A percentile compares a stretch with the other conserved stretches of the same genome.
Evolutionary conservation across 2,329 filamentous ascomycete genomes (phyloP).

Genomic region (Scedosporium minutisporum): DNA sequence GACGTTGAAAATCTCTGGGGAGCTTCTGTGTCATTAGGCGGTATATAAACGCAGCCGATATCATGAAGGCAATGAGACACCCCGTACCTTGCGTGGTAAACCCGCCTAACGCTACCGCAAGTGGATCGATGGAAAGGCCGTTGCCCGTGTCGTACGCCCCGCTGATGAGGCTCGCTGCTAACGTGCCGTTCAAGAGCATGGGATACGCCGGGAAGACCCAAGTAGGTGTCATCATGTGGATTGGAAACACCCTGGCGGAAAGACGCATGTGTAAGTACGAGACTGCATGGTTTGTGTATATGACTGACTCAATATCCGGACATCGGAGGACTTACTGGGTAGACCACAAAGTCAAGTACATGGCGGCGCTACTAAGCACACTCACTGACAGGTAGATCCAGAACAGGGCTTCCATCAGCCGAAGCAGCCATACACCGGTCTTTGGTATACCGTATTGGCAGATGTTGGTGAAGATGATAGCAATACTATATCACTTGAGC

Average conservation of each 20-base stretch:
- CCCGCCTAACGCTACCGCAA: slow-evolving; percentile 38
- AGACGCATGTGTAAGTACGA: background rate
- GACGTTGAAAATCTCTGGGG: slow-evolving; percentile 63
- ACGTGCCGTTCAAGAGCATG: slow-evolving; percentile 64
- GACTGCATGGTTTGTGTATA: background rate
- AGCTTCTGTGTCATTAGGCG: slow-evolving; percentile 83
- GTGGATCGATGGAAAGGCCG: slow-evolving; percentile 24
- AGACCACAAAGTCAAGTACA: slow-evolving; percentile 66
- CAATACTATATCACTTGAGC: slow-evolving; percentile 40
- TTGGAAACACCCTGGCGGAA: slow-evolving; percentile 42
- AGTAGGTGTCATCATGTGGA: slow-evolving; percentile 76
- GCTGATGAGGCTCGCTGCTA: slow-evolving; percentile 50
- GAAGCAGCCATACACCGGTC: slow-evolving; percentile 49
- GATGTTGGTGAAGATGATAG: slow-evolving; percentile 68
- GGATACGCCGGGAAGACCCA: slow-evolving; percentile 87
- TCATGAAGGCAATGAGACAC: slow-evolving; percentile 58
- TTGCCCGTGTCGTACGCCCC: slow-evolving; percentile 21
- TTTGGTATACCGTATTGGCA: slow-evolving; percentile 64
- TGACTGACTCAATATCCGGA: background rate
- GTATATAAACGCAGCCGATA: slow-evolving; percentile 76
- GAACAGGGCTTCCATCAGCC: slow-evolving; percentile 55
- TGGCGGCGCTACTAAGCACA: slow-evolving; percentile 55
- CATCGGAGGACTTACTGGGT: slow-evolving; percentile 33
- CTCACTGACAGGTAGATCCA: slow-evolving; percentile 66
- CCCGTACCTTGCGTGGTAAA: slow-evolving; percentile 44